Base-by-base conservation (phyloP, 192 early-diverging fungal genomes). In the Pilobolus umbonatus region DNA sequence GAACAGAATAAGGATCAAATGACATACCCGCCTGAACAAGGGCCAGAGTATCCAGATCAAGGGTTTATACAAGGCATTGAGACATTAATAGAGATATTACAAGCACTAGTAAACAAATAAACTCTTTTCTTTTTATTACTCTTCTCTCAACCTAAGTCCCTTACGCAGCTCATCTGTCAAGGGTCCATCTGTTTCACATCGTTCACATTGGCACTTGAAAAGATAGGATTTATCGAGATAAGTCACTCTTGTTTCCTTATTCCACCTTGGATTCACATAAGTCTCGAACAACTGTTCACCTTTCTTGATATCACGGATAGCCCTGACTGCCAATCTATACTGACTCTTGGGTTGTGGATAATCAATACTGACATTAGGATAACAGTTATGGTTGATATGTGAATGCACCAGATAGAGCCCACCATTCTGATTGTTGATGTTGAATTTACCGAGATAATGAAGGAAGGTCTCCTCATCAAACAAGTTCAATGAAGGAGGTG, bases 21-120 rank as follows among this genome's bases (percentile, higher is more conserved):
- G 39, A 65, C 57, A 1, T 77, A 76, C 51, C 75, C 78, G 22
- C 75, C 76, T 10, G 59, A 69, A 52, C 61, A 76, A 19, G 31
- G 32, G 17, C 54, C 67, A 1, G 49, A 69, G 21, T 85, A 80
- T n/a, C 83, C 88, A 9, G 91, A 93, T 65, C 77, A 75, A 36
- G 91, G 91, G 10, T 93, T 90, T 60, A 62, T 93, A 11, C 56
- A 86, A 2, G 91, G 91, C 0, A 61, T 93, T n/a, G 73, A 80
- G 36, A 89, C 79, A 24, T 70, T 93, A 32, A 87, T 89, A 57
- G 58, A 71, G 26, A 72, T 65, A 39, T 87, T 93, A 70, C 72
- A 87, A 46, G 46, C n/a, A n/a, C n/a, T 31, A 57, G 44, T 40
- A 57, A 34, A 43, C 14, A 5, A 57, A 57, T 12, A n/a, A 43